Base-by-base conservation (phyloP, 345 rosid genomes). In the Psidium friedrichsthalianum region DNA sequence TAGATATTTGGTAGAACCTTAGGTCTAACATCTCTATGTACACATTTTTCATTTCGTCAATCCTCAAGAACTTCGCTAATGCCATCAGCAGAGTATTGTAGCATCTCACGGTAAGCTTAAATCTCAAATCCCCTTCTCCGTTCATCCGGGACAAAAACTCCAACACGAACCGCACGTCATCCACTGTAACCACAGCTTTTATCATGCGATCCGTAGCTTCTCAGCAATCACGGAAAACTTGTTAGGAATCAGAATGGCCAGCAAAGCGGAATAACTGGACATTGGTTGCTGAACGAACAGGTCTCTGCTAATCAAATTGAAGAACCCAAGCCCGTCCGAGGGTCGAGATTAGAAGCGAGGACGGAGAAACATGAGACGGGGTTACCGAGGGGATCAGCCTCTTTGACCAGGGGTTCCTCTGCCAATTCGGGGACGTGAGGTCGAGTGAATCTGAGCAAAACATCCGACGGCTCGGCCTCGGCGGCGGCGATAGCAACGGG, bases 41-140 rank as follows among this genome's bases (percentile, higher is more conserved):
- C 83, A 95, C 88, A 29, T 59, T 86, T 91, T 88, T 90, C 95
- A 95, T 93, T 57, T 95, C 96, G 85, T 92, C 93, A 55, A 94
- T 88, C 93, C 94, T 82, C 16, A 87, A 78, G 83, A 93, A 92
- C 86, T 88, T 92, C 42, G 90, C 87, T 58, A 93, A 89, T 27
- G 92, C 86, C 94, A 92, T 94, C 56, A 95, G 87, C 55, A 93
- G 74, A 85, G 90, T 91, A 88, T 93, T 95, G 83, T 95, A 94
- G 84, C 91, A 88, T 86, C 91, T 88, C 82, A 93, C 78, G 61
- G 85, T 89, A 53, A 95, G 90, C 92, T 89, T 92, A 87, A 92
- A 91, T 83, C 86, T 91, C 25, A 86, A 11, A 55, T 86, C 90
- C 74, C 87, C 88, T 5, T 89, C 91, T 25, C 86, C 87, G 51